phyloP scores from a whole-genome alignment of 2,329 filamentous ascomycete genomes.

The Diaporthe sp. region DNA sequence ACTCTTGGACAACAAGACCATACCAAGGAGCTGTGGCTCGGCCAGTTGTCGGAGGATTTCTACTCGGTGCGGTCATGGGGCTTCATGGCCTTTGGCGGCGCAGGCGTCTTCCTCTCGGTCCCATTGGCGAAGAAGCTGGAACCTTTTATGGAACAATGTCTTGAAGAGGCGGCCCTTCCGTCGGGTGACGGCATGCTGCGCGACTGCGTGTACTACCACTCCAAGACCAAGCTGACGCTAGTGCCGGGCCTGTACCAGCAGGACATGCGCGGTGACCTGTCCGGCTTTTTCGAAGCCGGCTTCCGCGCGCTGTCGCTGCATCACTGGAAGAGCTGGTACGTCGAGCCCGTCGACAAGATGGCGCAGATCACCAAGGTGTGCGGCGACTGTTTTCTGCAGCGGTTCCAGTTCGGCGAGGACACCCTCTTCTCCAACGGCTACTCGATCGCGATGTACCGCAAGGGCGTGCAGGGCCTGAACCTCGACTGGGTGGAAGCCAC shows the following conservation, averaged over 20 bases:
- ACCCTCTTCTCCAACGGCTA: constrained; percentile 72
- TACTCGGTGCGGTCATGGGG: constrained; percentile 65
- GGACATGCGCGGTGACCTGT: constrained; percentile 67
- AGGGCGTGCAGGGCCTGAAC: constrained; percentile 50
- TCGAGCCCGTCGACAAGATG: constrained; percentile 64
- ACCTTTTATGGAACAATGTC: constrained; percentile 63
- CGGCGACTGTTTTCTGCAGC: constrained; percentile 71
- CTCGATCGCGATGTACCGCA: constrained; percentile 65
- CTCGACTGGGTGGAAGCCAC: constrained; percentile 67
- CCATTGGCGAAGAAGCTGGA: constrained; percentile 64
- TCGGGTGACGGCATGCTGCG: constrained; percentile 70
- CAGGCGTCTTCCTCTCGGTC: constrained; percentile 70
- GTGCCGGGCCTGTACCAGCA: constrained; percentile 71
- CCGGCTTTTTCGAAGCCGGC: constrained; percentile 73
- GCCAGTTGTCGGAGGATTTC: constrained; percentile 70
- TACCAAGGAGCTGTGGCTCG: constrained; percentile 65
- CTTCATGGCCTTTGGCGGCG: constrained; percentile 73
- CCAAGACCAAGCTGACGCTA: constrained; percentile 66
- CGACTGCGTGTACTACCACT: constrained; percentile 70
- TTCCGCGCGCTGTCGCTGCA: constrained; percentile 69
- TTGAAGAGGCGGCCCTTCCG: constrained; percentile 49
- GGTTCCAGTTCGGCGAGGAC: constrained; percentile 64
- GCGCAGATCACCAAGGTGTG: constrained; percentile 65
- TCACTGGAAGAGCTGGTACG: constrained; percentile 75
- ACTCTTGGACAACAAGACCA: constrained; percentile 64